Base-by-base conservation (phyloP, 257 asterid species). In the Hygrophila difformis region DNA sequence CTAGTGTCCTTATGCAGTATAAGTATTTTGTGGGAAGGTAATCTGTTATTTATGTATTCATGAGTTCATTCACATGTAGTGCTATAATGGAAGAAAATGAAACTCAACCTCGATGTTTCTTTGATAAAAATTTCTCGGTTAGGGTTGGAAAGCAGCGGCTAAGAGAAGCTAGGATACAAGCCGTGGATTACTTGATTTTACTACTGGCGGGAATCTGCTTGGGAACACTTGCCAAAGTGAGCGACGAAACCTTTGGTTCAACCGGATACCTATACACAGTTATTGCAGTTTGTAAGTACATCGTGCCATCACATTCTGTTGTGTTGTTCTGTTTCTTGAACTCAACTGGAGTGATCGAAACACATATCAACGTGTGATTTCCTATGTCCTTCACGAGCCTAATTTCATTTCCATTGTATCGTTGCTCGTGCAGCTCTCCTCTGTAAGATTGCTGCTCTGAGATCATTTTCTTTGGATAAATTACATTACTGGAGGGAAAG, bases 401-500 rank as follows among this genome's bases (percentile, higher is more conserved):
- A 26, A 49, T 29, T 35, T 11, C 16, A 12, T 33, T n/a, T n/a
- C 3, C 22, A 41, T 6, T 9, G 10, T 12, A 12, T 11, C 19
- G 3, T 46, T 29, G 15, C 56, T 29, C 59, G 64, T 29, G 59
- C 65, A 91, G 99, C 99, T 48, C 73, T 91, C 5, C 93, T 91
- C 52, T 43, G 69, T 43, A 91, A 82, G 74, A 91, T 91, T 54
- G 67, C 89, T 12, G 99, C 99, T 14, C 56, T 91, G 76, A 91
- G 99, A 72, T 73, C 96, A 1, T 91, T 91, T 67, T 72, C 95
- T 50, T 56, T 67, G 57, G 95, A 91, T 67, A 91, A 91, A 69
- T 62, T 91, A 64, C 96, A 91, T 68, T 91, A 91, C 71, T 82
- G 95, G 96, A 77, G 99, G 70, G 96, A 91, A 54, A 86, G 99